Conservation (phyloP, 495 filamentous ascomycete species). For the Neurospora discreta region DNA sequence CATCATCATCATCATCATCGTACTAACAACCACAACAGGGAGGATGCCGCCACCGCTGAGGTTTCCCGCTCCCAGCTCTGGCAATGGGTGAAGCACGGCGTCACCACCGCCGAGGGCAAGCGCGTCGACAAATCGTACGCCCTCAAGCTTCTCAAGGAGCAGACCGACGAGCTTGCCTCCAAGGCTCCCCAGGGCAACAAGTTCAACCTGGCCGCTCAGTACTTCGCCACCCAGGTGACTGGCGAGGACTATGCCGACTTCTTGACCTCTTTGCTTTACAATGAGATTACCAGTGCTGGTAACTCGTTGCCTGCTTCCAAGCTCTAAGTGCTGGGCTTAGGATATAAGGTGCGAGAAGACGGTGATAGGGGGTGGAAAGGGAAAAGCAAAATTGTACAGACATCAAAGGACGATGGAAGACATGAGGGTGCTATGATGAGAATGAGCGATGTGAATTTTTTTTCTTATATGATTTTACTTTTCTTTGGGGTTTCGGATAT, state of each 20-base stretch:
- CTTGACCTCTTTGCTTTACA: conserved; percentile 85
- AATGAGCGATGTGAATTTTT: background rate
- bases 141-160: conserved; percentile 77
- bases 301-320: conserved; percentile 61
- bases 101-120: conserved; percentile 80
- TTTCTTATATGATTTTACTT: background rate
- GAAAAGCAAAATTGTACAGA: background rate
- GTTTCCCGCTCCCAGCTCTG: conserved; percentile 86
- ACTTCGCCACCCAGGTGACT: conserved; percentile 87
- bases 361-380: background rate
- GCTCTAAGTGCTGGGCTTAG: conserved; percentile 39
- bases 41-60: conserved; percentile 96
- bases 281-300: conserved; percentile 86
- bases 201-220: conserved; percentile 79
- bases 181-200: conserved; percentile 85
- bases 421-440: background rate
- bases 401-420: background rate
- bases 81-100: conserved; percentile 89
- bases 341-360: background rate
- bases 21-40: conserved; percentile 33
- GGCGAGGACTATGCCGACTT: conserved; percentile 98
- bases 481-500: background rate
- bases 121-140: conserved; percentile 87
- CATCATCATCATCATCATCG: background rate
- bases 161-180: conserved; percentile 60